Percentiles rank a stretch among this genome's conserved stretches.
phyloP scores from a whole-genome alignment of 768 basidiomycete species.

The Cystobasidium ongulense region DNA sequence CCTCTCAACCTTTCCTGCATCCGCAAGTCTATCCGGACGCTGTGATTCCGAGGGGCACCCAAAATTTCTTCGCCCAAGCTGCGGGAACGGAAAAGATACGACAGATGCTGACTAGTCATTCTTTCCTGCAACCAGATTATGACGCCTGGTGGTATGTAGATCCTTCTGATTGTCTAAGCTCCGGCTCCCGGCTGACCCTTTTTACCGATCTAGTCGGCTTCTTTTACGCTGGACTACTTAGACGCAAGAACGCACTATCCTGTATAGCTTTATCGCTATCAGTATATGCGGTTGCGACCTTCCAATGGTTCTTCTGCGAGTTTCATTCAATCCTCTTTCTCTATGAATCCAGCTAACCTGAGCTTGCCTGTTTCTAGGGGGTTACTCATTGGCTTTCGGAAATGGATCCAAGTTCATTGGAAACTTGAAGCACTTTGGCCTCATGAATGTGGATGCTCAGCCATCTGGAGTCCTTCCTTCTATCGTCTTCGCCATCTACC shows the following conservation, averaged over 20 bases:
- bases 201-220: conserved; percentile 18
- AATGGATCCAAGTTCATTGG: conserved; percentile 71
- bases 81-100: too few relatives aligned
- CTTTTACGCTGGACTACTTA: conserved; percentile 46
- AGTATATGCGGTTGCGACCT: conserved; percentile 44
- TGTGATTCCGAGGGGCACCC: too few relatives aligned
- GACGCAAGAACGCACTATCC: conserved; percentile 49
- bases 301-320: conserved; percentile 44
- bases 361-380: neutral
- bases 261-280: conserved; percentile 47
- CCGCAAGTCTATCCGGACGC: too few relatives aligned
- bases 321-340: neutral
- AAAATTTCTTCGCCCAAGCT: too few relatives aligned
- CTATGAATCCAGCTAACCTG: conserved; percentile 49
- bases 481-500: conserved; percentile 71
- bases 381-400: conserved; percentile 31
- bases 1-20: conserved; percentile 21
- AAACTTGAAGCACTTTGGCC: conserved; percentile 67
- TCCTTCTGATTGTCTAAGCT: neutral
- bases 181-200: neutral
- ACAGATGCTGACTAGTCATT: neutral
- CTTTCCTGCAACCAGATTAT: neutral
- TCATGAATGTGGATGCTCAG: conserved; percentile 22
- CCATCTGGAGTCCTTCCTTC: conserved; percentile 53
- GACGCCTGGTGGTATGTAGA: neutral